These are phyloP conservation scores for Novymonas esmeraldas DNA, from an alignment of 208 protist genomes.

Conservation along the genomic window DNA sequence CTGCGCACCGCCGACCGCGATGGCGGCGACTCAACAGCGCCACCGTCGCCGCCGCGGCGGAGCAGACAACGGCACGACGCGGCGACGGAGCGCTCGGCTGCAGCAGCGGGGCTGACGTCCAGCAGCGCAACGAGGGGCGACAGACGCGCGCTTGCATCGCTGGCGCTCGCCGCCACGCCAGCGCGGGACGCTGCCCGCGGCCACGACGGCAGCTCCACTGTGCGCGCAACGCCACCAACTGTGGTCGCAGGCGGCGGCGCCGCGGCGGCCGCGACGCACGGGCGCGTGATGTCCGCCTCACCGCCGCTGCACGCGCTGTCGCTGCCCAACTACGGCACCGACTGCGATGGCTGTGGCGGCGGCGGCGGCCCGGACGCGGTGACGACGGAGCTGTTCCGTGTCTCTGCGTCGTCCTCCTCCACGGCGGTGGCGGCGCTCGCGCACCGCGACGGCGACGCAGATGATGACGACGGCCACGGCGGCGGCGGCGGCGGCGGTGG, in stretches of 20 bases:
- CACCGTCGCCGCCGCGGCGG: not conserved
- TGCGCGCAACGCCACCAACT: not conserved
- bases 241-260: not conserved
- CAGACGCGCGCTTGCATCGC: not conserved
- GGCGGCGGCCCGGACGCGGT: not conserved
- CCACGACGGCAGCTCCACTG: not conserved
- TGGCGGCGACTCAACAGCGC: not conserved
- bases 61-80: not conserved
- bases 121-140: too few species aligned
- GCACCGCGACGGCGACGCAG: constrained; percentile 37
- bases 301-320: not conserved
- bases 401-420: constrained; percentile 20
- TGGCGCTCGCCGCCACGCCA: not conserved
- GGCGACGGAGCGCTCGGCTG: not conserved
- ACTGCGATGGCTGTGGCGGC: not conserved
- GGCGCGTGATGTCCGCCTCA: not conserved
- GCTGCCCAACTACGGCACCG: too few species aligned
- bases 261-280: not conserved
- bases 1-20: not conserved
- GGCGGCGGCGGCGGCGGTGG: constrained; percentile 8
- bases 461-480: constrained; percentile 34
- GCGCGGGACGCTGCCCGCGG: too few species aligned
- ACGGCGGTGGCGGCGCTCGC: constrained; percentile 12
- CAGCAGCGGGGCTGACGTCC: too few species aligned
- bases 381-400: constrained; percentile 19